phyloP scores from a whole-genome alignment of 176 grass and related monocot genomes.

The Oryza australiensis region DNA sequence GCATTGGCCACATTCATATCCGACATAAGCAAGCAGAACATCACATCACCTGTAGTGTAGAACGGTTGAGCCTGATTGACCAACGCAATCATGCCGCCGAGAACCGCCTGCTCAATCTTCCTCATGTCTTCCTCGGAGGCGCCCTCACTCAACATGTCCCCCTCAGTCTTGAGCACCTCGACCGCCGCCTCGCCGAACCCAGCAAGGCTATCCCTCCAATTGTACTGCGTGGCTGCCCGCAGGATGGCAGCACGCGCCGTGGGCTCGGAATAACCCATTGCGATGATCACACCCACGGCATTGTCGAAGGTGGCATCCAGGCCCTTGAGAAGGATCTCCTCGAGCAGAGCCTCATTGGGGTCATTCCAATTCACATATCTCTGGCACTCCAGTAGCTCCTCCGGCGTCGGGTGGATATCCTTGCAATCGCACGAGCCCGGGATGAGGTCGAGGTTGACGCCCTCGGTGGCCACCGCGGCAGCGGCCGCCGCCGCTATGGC shows the following conservation, averaged over 20 bases:
- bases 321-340: slow-evolving; percentile 85
- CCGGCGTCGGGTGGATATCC: slow-evolving; percentile 44
- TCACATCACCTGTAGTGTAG: slow-evolving; percentile 74
- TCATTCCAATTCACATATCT: slow-evolving; percentile 77
- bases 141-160: slow-evolving; percentile 58
- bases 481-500: slow-evolving; percentile 20
- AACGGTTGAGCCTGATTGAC: slow-evolving; percentile 76
- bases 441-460: slow-evolving; percentile 55
- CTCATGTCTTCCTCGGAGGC: slow-evolving; percentile 64
- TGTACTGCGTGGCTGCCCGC: slow-evolving; percentile 48
- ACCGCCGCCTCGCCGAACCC: slow-evolving; percentile 58
- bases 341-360: slow-evolving; percentile 64
- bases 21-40: slow-evolving; percentile 92
- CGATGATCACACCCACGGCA: slow-evolving; percentile 60
- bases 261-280: slow-evolving; percentile 77
- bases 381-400: slow-evolving; percentile 57
- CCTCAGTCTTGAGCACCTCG: slow-evolving; percentile 62
- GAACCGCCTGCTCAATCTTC: slow-evolving; percentile 61
- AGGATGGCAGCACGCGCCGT: slow-evolving; percentile 58
- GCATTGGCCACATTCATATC: slow-evolving; percentile 79
- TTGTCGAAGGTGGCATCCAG: slow-evolving; percentile 70
- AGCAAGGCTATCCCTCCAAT: slow-evolving; percentile 65
- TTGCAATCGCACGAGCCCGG: slow-evolving; percentile 61
- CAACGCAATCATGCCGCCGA: slow-evolving; percentile 61
- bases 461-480: slow-evolving; percentile 18